phyloP scores from a whole-genome alignment of 2,329 filamentous ascomycete species.

The Ceratocystis smalleyi region DNA sequence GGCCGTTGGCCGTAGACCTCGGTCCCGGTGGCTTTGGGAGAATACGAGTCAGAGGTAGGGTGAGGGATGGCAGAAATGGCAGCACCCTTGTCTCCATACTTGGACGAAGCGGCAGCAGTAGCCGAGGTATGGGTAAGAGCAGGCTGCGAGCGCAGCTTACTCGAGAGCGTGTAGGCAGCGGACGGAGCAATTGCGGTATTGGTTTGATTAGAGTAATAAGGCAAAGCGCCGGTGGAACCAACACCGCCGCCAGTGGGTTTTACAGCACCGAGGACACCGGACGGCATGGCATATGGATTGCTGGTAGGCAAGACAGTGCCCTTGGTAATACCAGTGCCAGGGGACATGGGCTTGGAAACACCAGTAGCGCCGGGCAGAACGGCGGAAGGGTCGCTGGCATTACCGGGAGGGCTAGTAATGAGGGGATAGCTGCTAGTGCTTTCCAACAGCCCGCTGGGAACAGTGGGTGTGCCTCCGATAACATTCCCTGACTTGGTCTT shows the following conservation, averaged over 20 bases:
- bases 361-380: neutral
- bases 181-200: neutral
- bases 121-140: neutral
- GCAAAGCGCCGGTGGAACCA: neutral
- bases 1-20: neutral
- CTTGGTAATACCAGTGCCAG: neutral
- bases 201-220: neutral
- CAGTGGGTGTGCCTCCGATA: slow-evolving; percentile 1
- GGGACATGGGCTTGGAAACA: neutral
- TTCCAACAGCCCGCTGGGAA: neutral
- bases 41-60: neutral
- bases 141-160: neutral
- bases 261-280: neutral
- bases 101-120: neutral
- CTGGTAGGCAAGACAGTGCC: neutral
- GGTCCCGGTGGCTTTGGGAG: slow-evolving; percentile 4
- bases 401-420: neutral
- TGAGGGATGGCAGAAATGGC: neutral
- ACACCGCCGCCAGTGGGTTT: neutral
- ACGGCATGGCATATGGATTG: neutral
- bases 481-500: neutral
- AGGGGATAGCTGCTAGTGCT: neutral
- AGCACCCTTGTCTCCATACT: neutral
- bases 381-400: neutral
- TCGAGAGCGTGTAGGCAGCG: neutral